Percentiles rank a stretch among this genome's conserved stretches.
These are phyloP conservation scores for Aspergillus carbonarius DNA, from an alignment of 2,329 filamentous ascomycete genomes.

Conservation along the genomic window DNA sequence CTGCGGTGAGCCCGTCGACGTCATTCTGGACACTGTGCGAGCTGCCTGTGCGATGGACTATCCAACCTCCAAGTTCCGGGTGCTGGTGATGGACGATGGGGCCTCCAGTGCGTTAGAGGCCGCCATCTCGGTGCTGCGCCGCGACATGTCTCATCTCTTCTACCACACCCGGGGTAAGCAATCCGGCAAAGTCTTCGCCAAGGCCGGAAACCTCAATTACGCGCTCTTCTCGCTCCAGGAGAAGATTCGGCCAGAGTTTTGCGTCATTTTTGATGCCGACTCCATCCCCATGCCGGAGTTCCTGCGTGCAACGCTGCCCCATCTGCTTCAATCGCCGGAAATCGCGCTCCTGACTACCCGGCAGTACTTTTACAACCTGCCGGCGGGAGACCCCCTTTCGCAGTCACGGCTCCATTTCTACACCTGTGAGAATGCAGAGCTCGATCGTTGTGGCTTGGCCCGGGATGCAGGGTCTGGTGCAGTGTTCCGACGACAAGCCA, in stretches of 20 bases:
- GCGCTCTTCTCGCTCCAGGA: slow-evolving; percentile 28
- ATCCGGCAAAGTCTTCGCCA: slow-evolving; percentile 32
- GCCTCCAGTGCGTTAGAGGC: slow-evolving; percentile 44
- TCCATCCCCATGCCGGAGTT: slow-evolving; percentile 38
- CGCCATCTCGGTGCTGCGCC: slow-evolving; percentile 40
- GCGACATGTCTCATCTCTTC: slow-evolving; percentile 50
- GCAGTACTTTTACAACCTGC: slow-evolving; percentile 38
- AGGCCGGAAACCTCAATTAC: slow-evolving; percentile 41
- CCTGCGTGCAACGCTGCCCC: slow-evolving; percentile 38
- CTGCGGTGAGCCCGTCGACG: slow-evolving; percentile 57
- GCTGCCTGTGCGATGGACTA: slow-evolving; percentile 58
- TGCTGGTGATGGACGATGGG: slow-evolving; percentile 59
- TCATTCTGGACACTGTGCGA: slow-evolving; percentile 59
- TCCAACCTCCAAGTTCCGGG: slow-evolving; percentile 53
- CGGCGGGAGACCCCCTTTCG: slow-evolving; percentile 29
- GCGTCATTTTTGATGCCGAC: slow-evolving; percentile 37
- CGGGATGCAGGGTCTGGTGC: slow-evolving; percentile 38
- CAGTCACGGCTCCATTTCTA: slow-evolving; percentile 35
- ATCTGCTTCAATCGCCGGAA: slow-evolving; percentile 29
- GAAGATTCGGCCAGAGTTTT: slow-evolving; percentile 28
- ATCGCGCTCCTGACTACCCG: slow-evolving; percentile 34
- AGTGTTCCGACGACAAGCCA: slow-evolving; percentile 31
- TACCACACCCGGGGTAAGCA: slow-evolving; percentile 54
- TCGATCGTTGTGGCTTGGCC: slow-evolving; percentile 28
- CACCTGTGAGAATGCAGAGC: slow-evolving; percentile 32